Base-by-base conservation (phyloP, 2,329 filamentous ascomycete species). In the Periconia sp. region DNA sequence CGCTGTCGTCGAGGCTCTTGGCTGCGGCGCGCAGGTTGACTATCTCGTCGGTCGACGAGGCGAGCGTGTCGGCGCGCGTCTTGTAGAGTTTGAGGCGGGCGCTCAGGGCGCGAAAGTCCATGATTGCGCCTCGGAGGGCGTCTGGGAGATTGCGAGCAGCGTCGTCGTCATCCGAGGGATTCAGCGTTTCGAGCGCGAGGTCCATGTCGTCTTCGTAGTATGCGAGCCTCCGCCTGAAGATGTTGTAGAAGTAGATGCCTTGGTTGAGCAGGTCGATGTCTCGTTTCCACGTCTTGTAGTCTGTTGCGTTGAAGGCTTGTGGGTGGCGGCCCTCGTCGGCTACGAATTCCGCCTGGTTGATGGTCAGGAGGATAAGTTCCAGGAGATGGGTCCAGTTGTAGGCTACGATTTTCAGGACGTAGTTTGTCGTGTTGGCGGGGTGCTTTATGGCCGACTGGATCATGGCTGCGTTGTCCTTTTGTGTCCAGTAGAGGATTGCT, bases 301-400 rank as follows among this genome's bases (percentile, higher is more conserved):
- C 33, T 10, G 18, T 23, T 8, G 24, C 18, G 11, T 24, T 36
- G 4, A 5, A 11, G 18, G 24, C 18, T 16, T 36, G 18, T 4
- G 10, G 13, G 7, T 36, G 22, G 18, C 33, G 24, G 13, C 24
- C 5, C 4, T 13, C 8, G 18, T 36, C 39, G 11, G 39, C 39
- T 11, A 42, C 6, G 24, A 26, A 42, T 23, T 42, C 39, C 15
- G 21, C 19, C 24, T 42, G 39, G 22, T 24, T 28, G 19, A 42
- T 22, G 6, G 39, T 36, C 3, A 42, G n/a, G 7, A 19, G 23
- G 13, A 42, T 28, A 5, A 42, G 13, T 16, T 42, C 39, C 12
- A 42, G 31, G 12, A 35, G 26, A 28, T 30, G 35, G 22, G 17
- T 28, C 31, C 39, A 42, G 21, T 42, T 22, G 22, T 42, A 42